Conservation (phyloP, 2,329 filamentous ascomycete genomes). For the Fusarium kyushuense region DNA sequence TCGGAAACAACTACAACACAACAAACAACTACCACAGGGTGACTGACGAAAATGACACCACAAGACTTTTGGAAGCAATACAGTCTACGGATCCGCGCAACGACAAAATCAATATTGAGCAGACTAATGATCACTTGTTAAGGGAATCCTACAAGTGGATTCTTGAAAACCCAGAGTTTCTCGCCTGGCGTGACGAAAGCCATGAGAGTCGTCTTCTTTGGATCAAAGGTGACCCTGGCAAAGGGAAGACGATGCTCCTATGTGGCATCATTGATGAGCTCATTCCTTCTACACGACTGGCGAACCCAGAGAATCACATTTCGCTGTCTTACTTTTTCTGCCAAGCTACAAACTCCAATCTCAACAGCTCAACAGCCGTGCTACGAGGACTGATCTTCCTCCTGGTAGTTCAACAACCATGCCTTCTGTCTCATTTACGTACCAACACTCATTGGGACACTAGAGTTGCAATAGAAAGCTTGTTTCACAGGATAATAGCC, state of each 20-base stretch:
- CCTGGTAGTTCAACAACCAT: neutral
- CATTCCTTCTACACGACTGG: rapidly evolving
- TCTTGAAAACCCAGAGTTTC: rapidly evolving
- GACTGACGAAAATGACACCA: rapidly evolving
- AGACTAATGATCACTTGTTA: neutral
- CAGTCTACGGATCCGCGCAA: rapidly evolving
- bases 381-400: neutral
- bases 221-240: constrained; percentile 56
- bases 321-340: neutral
- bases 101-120: neutral
- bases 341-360: neutral
- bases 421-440: neutral
- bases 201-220: constrained; percentile 48
- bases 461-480: rapidly evolving
- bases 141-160: neutral
- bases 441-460: neutral
- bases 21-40: neutral
- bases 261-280: constrained; percentile 53
- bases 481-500: neutral
- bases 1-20: neutral
- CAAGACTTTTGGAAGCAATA: neutral
- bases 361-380: neutral
- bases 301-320: neutral
- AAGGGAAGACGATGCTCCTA: constrained; percentile 60
- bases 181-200: neutral